Evolutionary conservation across 1,284 basidiomycete genomes (phyloP), one percentile per base, ranked within the genome.

Genomic region (Tylopilus sp.): DNA sequence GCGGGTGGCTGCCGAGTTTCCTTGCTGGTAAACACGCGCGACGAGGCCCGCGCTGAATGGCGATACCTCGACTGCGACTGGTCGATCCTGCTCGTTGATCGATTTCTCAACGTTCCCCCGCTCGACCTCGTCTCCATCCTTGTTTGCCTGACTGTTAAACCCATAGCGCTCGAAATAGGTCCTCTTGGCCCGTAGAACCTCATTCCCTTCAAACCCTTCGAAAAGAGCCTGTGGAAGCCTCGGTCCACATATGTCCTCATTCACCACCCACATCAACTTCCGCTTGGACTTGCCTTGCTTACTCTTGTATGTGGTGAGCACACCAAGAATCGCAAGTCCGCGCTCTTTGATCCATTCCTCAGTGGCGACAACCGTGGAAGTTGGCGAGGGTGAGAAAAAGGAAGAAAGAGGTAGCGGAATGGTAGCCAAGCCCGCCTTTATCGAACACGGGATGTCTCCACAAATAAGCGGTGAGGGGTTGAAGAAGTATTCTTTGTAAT

Each of bases 401-500:
- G 64, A 56, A 44, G 79, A 72, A 8, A 95, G 73, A 11, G 77
- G 72, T 2, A 88, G 59, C 1, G 92, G 92, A 2, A 96, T 87
- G 2, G 90, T 88, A 3, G 89, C 80, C 12, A 97, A 71, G 1
- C 94, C 93, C 4, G 79, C 74, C 44, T 52, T 67, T 26, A 66
- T 53, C 28, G 45, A 36, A 33, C 36, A 2, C 3, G 67, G 71
- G 45, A 65, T 68, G 41, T 72, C 71, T 13, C 73, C 58, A 23
- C 70, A 68, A 36, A 59, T 63, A 43, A 66, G 64, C 11, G 65
- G 52, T 16, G 66, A 59, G 1, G 79, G 76, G 2, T 68, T 65
- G 57, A 79, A 71, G 3, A 64, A 59, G 64, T 92, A 95, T 60
- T 95, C 84, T 68, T 99, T 98, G 76, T 95, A 99, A 68, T 98